Evolutionary conservation across 2,329 filamentous ascomycete genomes (phyloP), one percentile per base, ranked within the genome.

Genomic region (Aschersonia sp.): DNA sequence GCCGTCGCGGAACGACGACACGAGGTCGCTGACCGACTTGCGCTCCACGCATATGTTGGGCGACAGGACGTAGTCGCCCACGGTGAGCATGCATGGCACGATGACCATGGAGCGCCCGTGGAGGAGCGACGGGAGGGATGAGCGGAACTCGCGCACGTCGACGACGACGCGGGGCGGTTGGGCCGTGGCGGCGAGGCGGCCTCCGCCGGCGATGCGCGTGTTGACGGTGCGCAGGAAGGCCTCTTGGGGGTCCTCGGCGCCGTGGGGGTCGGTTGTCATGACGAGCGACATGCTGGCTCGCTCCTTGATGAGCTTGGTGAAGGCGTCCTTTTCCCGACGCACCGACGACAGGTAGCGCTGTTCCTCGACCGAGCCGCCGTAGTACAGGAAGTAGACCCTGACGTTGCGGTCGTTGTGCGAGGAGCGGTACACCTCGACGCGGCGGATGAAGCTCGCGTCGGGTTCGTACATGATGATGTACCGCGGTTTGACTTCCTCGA

Each of bases 401-500:
- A 97, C 86, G 57, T 87, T 89, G 38, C 89, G 75, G 61, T 91
- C 87, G 50, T 82, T 85, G 65, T 98, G 92, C 7, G 89, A 96
- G 47, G 89, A 95, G 40, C 92, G 82, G 65, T 97, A 98, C 2
- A 97, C 89, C 62, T 98, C 92, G 28, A 98, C 84, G 40, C 91
- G 77, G 10, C 92, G 81, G 58, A 97, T 95, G 63, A 98, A 98
- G 3, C 91, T 82, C 3, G 91, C 81, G 54, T 97, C 89, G 1
- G 92, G 91, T 61, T 97, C 92, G 64, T 96, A 98, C 92, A 98
- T 97, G 67, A 98, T 85, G 50, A 98, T 88, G 64, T 96, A 96
- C 51, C 86, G 82, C 35, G 92, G 92, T 59, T 86, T 89, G 50
- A 92, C 75, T 65, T 98, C 92, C 62, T 98, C 91, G 1, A 98